Percentiles rank a stretch among this genome's conserved stretches.
Evolutionary conservation across 805 yeast species (phyloP).

Genomic region (Kregervanrija fluxuum): DNA sequence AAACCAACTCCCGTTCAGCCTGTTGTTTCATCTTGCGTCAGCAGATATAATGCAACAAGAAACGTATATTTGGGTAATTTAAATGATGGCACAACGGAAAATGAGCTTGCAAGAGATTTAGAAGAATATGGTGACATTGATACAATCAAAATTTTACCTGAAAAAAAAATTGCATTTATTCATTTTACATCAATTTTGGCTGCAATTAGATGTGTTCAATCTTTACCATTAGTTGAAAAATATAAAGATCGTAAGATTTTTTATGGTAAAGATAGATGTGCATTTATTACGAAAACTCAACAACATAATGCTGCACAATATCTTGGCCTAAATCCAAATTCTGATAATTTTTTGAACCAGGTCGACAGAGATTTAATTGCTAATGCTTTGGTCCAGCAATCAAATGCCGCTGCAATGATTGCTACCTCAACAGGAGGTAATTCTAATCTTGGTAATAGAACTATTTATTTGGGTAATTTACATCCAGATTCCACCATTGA

Average conservation of each 20-base stretch:
- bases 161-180: conserved; percentile 82
- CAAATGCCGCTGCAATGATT: conserved; percentile 96
- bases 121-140: conserved; percentile 77
- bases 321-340: conserved; percentile 83
- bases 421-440: conserved; percentile 94
- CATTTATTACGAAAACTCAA: conserved; percentile 89
- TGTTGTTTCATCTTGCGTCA: conserved; percentile 66
- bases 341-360: conserved; percentile 65
- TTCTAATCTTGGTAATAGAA: conserved; percentile 84
- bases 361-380: conserved; percentile 55
- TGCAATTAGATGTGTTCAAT: conserved; percentile 81
- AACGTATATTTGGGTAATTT: conserved; percentile 85
- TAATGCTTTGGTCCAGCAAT: conserved; percentile 79
- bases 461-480: conserved; percentile 84
- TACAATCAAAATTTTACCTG: conserved; percentile 68
- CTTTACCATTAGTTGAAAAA: conserved; percentile 58
- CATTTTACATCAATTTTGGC: conserved; percentile 81
- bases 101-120: conserved; percentile 60
- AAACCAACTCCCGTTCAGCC: conserved; percentile 70
- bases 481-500: conserved; percentile 85
- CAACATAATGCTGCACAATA: conserved; percentile 97
- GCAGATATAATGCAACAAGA: conserved; percentile 85
- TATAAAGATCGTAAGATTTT: conserved; percentile 74
- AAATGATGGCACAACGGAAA: conserved; percentile 52
- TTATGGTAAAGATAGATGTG: conserved; percentile 93